A percentile compares a stretch with the other conserved stretches of the same genome.
phyloP scores from a whole-genome alignment of 2,329 filamentous ascomycete genomes.

The Cladophialophora exuberans region DNA sequence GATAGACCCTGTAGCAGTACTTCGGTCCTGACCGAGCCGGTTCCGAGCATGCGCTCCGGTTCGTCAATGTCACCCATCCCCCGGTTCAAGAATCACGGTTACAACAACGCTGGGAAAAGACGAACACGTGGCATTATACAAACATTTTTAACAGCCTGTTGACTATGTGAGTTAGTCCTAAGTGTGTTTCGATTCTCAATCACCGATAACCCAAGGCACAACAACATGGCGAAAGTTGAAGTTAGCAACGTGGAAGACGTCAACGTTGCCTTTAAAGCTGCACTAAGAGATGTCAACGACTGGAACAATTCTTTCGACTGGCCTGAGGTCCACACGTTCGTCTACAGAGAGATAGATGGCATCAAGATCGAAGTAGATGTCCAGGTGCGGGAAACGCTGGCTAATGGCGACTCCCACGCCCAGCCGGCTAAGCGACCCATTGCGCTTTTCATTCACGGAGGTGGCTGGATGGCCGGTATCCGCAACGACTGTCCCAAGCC shows the following conservation, averaged over 20 bases:
- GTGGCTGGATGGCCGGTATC: not conserved
- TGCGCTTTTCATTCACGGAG: not conserved
- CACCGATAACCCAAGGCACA: not conserved
- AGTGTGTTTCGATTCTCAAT: not conserved
- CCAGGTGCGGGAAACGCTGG: not conserved
- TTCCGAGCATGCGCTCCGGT: not conserved
- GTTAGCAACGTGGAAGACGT: not conserved
- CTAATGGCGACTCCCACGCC: not conserved
- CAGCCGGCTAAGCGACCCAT: not conserved
- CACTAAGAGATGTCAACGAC: not conserved
- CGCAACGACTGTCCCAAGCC: constrained; percentile 1
- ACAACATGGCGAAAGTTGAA: not conserved
- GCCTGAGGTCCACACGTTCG: not conserved
- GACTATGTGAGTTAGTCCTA: not conserved
- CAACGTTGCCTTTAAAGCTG: not conserved
- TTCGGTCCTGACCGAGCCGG: not conserved
- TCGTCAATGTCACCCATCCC: not conserved
- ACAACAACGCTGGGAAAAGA: not conserved
- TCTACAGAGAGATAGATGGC: not conserved
- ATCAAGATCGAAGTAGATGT: constrained; percentile 5
- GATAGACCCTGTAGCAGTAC: too few species aligned
- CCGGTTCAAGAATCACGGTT: not conserved
- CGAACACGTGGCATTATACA: not conserved
- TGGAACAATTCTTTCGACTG: constrained; percentile 1
- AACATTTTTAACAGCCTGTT: not conserved